phyloP scores from a whole-genome alignment of 345 rosid genomes.

The Viola odorata region DNA sequence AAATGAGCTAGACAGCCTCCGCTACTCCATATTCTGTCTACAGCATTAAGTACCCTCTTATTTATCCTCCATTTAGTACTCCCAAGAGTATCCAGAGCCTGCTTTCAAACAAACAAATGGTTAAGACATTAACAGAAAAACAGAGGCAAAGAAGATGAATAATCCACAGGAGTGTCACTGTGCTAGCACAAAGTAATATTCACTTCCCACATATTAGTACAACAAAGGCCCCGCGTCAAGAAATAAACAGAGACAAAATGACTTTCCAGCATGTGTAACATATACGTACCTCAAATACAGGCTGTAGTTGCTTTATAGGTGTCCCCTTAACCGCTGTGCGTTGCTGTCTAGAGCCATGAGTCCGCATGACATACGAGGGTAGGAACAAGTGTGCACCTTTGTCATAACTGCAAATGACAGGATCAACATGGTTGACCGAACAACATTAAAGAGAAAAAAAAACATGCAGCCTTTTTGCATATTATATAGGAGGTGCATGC shows the following conservation, averaged over 20 bases:
- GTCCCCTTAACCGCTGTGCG: constrained; percentile 64
- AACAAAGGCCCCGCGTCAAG: constrained; percentile 3
- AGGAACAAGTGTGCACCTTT: constrained; percentile 85
- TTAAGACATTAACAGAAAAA: constrained; percentile 4
- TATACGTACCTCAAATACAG: constrained; percentile 70
- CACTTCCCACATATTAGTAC: constrained; percentile 1
- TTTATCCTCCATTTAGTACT: constrained; percentile 73
- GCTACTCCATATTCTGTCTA: constrained; percentile 74
- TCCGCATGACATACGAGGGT: constrained; percentile 84
- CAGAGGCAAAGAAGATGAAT: constrained; percentile 2
- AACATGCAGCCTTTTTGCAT: not conserved
- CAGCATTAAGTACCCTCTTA: constrained; percentile 55
- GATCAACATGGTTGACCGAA: constrained; percentile 8
- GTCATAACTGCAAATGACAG: constrained; percentile 54
- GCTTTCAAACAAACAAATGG: constrained; percentile 14
- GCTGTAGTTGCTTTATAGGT: constrained; percentile 58
- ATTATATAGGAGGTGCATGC: not conserved
- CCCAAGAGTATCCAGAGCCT: constrained; percentile 87
- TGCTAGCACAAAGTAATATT: not conserved
- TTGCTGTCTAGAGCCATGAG: constrained; percentile 81
- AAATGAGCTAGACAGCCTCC: constrained; percentile 64
- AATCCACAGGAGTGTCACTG: not conserved
- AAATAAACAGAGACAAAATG: not conserved
- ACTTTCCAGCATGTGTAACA: constrained; percentile 8
- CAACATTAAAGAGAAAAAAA: not conserved